phyloP scores from a whole-genome alignment of 306 rosid species.

The Adenanthera pavonina region DNA sequence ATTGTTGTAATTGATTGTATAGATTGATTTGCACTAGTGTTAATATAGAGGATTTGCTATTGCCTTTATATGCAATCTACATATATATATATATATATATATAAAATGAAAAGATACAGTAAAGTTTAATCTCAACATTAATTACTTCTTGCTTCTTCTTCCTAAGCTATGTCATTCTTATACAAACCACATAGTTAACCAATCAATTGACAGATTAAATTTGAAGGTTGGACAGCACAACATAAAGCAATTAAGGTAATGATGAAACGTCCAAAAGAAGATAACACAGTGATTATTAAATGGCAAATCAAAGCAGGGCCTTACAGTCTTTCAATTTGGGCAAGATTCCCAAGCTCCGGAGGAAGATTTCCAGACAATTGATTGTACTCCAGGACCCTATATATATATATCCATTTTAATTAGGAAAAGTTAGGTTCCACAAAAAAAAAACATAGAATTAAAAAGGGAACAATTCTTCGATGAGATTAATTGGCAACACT shows the following conservation, averaged over 20 bases:
- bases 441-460: not conserved
- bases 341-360: constrained; percentile 61
- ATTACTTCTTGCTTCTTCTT: too few relatives aligned
- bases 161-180: too few relatives aligned
- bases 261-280: not conserved
- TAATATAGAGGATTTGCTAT: too few relatives aligned
- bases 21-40: too few relatives aligned
- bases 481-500: constrained; percentile 39
- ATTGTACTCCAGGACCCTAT: constrained; percentile 59
- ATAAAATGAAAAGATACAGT: too few relatives aligned
- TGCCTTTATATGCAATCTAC: too few relatives aligned
- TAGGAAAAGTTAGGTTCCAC: constrained; percentile 19
- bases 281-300: not conserved
- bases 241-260: not conserved
- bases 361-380: constrained; percentile 65
- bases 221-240: not conserved
- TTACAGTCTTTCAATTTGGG: constrained; percentile 58
- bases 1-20: too few relatives aligned
- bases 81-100: too few relatives aligned
- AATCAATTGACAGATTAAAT: not conserved
- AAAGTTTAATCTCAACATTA: too few relatives aligned
- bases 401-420: constrained; percentile 11
- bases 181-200: not conserved
- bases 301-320: constrained; percentile 27
- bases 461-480: not conserved